Percentiles rank a stretch among this genome's conserved stretches.
Conservation (phyloP, 139 green algal species). For the Volvox reticuliferus region DNA sequence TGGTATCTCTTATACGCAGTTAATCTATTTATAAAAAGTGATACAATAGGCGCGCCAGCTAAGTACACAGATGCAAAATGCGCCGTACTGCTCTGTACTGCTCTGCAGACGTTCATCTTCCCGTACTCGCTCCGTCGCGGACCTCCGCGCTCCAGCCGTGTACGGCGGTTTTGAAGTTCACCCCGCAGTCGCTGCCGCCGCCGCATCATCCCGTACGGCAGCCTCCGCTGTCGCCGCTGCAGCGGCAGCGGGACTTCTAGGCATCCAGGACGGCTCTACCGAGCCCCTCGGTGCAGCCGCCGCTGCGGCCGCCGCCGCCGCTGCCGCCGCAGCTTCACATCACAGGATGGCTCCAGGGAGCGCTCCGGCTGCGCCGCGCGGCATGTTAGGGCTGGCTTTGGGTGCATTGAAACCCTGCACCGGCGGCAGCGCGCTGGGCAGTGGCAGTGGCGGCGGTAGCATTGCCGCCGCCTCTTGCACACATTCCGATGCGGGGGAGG, state of each 20-base stretch:
- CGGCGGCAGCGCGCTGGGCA: background rate
- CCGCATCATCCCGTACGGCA: background rate
- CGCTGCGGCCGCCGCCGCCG: background rate
- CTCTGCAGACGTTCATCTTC: background rate
- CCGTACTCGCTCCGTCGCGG: constrained; percentile 36
- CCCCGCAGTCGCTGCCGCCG: constrained; percentile 25
- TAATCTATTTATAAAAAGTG: too few relatives aligned
- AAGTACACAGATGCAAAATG: background rate
- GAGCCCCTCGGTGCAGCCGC: background rate
- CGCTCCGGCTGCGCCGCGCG: constrained; percentile 32
- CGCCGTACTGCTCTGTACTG: background rate
- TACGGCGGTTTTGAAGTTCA: constrained; percentile 48
- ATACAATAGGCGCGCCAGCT: background rate
- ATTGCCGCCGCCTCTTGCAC: background rate
- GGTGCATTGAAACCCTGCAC: constrained; percentile 17
- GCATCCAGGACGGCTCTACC: background rate
- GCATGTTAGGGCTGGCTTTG: constrained; percentile 49
- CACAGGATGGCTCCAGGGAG: background rate
- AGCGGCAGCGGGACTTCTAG: constrained; percentile 8
- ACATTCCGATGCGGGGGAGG: background rate
- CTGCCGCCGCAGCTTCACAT: background rate
- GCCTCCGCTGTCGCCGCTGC: constrained; percentile 9
- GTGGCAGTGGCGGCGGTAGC: background rate
- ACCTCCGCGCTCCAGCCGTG: constrained; percentile 25
- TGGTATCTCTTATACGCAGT: too few relatives aligned